Base-by-base conservation (phyloP, 441 rosid genomes). In the Pelargonium myrrhifolium region DNA sequence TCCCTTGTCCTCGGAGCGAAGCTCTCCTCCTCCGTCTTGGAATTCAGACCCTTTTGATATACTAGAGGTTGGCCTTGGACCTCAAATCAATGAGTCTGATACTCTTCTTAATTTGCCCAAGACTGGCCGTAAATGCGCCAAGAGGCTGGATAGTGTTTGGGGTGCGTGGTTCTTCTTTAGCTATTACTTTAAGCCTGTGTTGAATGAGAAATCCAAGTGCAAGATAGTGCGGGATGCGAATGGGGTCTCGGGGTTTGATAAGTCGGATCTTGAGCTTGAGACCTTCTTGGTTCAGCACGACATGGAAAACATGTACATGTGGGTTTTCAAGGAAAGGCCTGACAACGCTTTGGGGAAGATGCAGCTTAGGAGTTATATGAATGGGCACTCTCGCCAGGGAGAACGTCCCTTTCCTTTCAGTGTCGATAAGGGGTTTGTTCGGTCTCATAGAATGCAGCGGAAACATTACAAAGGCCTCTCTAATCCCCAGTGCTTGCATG, bases 301-400 rank as follows among this genome's bases (percentile, higher is more conserved):
- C 69, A 85, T 87, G 92, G 92, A 87, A 80, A 87, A 87, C 62
- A 85, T 87, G 82, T 87, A 87, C 73, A 87, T 87, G 92, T 87
- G 92, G 92, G 88, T 82, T 61, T 45, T 45, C n/a, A 45, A 45
- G 51, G 51, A 45, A 11, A 45, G 51, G n/a, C 51, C 51, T 14
- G 51, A 45, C 10, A 45, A 45, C 12, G 51, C 51, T 45, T 11
- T 45, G 51, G 51, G 51, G 15, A 45, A 45, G 51, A 45, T 45
- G 51, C 51, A 45, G 51, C 51, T 45, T n/a, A 45, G 51, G 15
- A 45, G 51, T 45, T 45, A 45, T 14, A 45, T 45, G 51, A 45
- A 45, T n/a, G 51, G 51, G 51, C 51, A 45, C 51, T 45, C 51
- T 11, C 51, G 51, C 51, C 51, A 45, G 51, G 51, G 51, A 11